Percentiles rank a stretch among this genome's conserved stretches.
Evolutionary conservation across 345 rosid species (phyloP).

Genomic region (Hibiscus tridactylites): DNA sequence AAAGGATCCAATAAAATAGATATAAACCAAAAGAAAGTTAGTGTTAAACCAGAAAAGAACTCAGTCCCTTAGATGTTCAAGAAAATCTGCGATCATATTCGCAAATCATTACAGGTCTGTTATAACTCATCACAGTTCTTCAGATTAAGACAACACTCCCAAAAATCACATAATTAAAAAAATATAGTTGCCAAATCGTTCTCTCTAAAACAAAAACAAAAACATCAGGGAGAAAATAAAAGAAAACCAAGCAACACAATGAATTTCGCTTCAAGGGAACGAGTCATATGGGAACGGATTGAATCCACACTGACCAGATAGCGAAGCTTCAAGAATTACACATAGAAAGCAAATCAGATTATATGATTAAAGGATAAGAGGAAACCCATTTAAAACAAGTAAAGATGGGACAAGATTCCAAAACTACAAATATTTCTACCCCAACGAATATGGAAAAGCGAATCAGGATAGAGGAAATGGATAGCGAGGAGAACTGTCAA

Average conservation of each 20-base stretch:
- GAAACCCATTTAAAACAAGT: too few species aligned
- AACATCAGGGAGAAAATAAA: neutral
- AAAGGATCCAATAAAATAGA: too few species aligned
- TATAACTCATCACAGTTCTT: slow-evolving; percentile 59
- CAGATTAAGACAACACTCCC: too few species aligned
- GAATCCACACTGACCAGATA: slow-evolving; percentile 75
- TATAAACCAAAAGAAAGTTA: neutral
- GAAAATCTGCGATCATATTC: slow-evolving; percentile 65
- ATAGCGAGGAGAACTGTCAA: too few species aligned
- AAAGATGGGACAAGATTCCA: too few species aligned
- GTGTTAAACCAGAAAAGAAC: slow-evolving; percentile 17
- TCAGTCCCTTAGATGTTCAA: slow-evolving; percentile 97
- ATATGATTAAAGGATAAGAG: too few species aligned
- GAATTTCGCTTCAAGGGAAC: slow-evolving; percentile 82
- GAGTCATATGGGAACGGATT: slow-evolving; percentile 61
- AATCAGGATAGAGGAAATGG: too few species aligned
- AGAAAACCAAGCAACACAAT: slow-evolving; percentile 37
- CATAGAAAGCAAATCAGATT: too few species aligned
- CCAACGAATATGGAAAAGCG: too few species aligned
- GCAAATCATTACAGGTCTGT: slow-evolving; percentile 96
- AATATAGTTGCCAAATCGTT: slow-evolving; percentile 40
- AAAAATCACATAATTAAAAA: neutral
- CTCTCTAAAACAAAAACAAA: slow-evolving; percentile 14
- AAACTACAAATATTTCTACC: too few species aligned
- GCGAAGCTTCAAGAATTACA: slow-evolving; percentile 30